These are phyloP conservation scores for Skeletonema costatum DNA, from an alignment of 108 stramenopile species.

Conservation along the genomic window DNA sequence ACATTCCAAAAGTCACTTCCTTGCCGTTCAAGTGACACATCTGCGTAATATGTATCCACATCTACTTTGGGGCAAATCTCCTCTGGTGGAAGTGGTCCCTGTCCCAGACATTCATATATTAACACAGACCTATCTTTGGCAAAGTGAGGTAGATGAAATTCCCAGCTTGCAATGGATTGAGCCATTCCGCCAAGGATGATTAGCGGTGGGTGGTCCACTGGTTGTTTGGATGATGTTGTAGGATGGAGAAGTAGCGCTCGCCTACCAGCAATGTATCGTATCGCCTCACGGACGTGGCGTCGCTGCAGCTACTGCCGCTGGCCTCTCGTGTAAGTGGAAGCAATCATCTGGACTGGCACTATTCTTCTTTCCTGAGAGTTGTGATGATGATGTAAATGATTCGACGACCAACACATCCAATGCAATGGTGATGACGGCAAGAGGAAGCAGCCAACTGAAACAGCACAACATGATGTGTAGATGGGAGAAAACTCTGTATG, in stretches of 20 bases:
- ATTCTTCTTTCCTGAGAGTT: background rate
- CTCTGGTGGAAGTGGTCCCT: constrained; percentile 43
- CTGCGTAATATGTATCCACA: constrained; percentile 16
- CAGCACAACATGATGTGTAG: no score
- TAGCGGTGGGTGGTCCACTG: constrained; percentile 39
- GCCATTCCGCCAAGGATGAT: constrained; percentile 64
- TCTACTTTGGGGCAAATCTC: constrained; percentile 14
- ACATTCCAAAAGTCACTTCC: constrained; percentile 38
- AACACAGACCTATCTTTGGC: constrained; percentile 44
- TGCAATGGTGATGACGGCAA: background rate
- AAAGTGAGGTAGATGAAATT: constrained; percentile 49
- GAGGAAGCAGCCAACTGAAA: no score
- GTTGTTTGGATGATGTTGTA: background rate
- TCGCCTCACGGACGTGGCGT: background rate
- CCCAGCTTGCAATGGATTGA: constrained; percentile 64
- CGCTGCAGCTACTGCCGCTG: background rate
- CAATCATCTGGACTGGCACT: background rate
- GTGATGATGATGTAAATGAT: background rate
- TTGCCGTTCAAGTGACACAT: constrained; percentile 55
- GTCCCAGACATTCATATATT: constrained; percentile 61
- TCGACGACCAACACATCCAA: background rate
- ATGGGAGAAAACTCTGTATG: no score
- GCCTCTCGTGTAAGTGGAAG: background rate
- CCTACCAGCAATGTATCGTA: constrained; percentile 28
- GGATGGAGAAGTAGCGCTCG: constrained; percentile 17